Base-by-base conservation (phyloP, 805 yeast genomes). In the Tetrapisispora pingtungensis region DNA sequence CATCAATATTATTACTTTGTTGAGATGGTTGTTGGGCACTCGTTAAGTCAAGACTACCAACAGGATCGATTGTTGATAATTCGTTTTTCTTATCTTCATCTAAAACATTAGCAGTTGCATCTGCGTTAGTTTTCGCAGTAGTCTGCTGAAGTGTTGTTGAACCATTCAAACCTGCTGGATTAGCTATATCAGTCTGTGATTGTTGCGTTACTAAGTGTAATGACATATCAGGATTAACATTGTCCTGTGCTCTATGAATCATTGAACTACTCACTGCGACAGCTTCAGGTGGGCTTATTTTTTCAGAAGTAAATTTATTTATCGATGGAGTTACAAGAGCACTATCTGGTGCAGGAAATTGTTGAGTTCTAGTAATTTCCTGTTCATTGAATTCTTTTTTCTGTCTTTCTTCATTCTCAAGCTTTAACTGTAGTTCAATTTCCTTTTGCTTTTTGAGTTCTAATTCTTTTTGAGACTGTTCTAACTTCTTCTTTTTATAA, bases 1-100 rank as follows among this genome's bases (percentile, higher is more conserved):
- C 53, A 32, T 55, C 62, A 37, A 53, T 46, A 14, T 50, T 33
- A 33, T 48, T 43, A 13, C 26, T 35, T 36, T 36, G 51, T 17
- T 41, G 40, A n/a, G 34, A 10, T 36, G 45, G 46, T 6, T 48
- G 49, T n/a, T 58, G 37, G 33, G 24, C 48, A 28, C 34, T 52
- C 44, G 31, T 38, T 22, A 33, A 41, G 20, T 30, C 41, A 36
- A 37, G 26, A 19, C 15, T 13, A 15, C 24, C 40, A 15, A 18
- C 32, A 10, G 10, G 33, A 17, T 17, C 33, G 2, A 37, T 37
- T 13, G 47, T 52, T 31, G 20, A 40, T 30, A 40, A 38, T 12
- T 44, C 43, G 33, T 43, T 47, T 32, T 35, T 35, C 28, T 32
- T 19, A 14, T 26, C 32, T 18, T 31, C 34, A 31, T 33, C 33